These are phyloP conservation scores for Venturia pyrina DNA, from an alignment of 2,329 filamentous ascomycete genomes.

Conservation along the genomic window DNA sequence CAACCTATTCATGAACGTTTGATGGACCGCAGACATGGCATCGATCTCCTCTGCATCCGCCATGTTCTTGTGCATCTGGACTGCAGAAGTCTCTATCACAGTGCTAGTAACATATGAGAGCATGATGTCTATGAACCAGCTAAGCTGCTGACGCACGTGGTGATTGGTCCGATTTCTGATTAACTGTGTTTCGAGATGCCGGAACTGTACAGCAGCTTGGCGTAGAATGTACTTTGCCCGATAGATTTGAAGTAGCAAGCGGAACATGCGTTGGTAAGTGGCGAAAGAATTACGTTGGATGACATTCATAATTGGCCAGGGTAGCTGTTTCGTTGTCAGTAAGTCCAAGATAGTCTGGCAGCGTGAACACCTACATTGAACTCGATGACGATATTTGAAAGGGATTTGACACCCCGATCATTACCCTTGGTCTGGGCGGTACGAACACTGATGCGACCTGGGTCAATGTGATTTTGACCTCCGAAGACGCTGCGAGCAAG, in stretches of 20 bases:
- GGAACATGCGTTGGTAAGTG: constrained; percentile 63
- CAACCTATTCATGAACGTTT: constrained; percentile 51
- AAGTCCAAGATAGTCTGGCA: constrained; percentile 20
- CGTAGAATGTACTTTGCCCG: constrained; percentile 60
- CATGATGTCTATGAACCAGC: constrained; percentile 69
- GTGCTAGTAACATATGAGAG: constrained; percentile 68
- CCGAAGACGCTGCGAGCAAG: constrained; percentile 63
- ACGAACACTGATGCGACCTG: constrained; percentile 52
- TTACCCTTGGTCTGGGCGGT: constrained; percentile 37
- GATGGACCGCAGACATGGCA: constrained; percentile 64
- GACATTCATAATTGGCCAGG: constrained; percentile 60
- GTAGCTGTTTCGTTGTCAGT: constrained; percentile 21
- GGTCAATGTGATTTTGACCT: constrained; percentile 41
- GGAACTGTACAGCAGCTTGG: constrained; percentile 31
- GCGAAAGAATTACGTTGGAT: constrained; percentile 54
- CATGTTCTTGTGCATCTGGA: constrained; percentile 48
- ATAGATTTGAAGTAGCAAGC: constrained; percentile 66
- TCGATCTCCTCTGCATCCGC: constrained; percentile 61
- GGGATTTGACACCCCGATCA: constrained; percentile 49
- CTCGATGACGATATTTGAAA: constrained; percentile 54
- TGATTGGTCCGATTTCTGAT: constrained; percentile 29
- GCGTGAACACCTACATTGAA: constrained; percentile 60
- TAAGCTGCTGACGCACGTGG: constrained; percentile 43
- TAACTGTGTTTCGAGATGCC: constrained; percentile 9
- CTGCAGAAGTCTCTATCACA: constrained; percentile 53